Evolutionary conservation across 768 basidiomycete species (phyloP).

Genomic region (Lactarius indigo): DNA sequence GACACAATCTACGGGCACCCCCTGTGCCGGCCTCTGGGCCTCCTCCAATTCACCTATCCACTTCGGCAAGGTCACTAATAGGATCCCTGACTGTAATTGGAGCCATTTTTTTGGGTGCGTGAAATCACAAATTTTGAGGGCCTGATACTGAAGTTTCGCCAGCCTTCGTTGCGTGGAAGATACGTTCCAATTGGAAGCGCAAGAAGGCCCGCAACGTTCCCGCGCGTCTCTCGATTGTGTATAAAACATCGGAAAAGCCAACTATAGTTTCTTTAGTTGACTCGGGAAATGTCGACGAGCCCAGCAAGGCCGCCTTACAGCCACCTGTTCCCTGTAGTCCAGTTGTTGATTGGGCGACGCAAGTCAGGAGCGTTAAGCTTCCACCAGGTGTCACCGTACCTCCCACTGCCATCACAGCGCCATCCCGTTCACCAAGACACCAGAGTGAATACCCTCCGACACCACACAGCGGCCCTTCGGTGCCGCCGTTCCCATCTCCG

Average conservation of each 20-base stretch:
- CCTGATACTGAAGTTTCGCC: neutral
- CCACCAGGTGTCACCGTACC: constrained; percentile 18
- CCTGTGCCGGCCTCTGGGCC: neutral
- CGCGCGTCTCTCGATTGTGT: neutral
- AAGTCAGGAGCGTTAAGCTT: constrained; percentile 19
- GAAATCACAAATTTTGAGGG: neutral
- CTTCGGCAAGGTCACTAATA: constrained; percentile 29
- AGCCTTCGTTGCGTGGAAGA: constrained; percentile 25
- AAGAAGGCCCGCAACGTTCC: neutral
- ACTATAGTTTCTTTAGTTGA: neutral
- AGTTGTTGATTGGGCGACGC: constrained; percentile 20
- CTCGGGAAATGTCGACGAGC: neutral
- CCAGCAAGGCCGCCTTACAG: neutral
- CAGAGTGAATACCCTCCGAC: constrained; percentile 13
- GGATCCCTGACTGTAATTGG: constrained; percentile 31
- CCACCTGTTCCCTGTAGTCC: neutral
- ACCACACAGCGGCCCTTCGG: constrained; percentile 3
- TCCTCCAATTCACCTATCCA: constrained; percentile 17
- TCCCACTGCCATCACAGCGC: constrained; percentile 32
- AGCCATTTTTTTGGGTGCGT: constrained; percentile 28
- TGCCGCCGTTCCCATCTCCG: constrained; percentile 8
- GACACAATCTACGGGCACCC: neutral
- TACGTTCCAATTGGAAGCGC: constrained; percentile 22
- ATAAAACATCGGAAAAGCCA: constrained; percentile 3
- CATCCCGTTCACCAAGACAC: constrained; percentile 20